These are phyloP conservation scores for Stevia rebaudiana DNA, from an alignment of 140 eudicot genomes.

Conservation along the genomic window DNA sequence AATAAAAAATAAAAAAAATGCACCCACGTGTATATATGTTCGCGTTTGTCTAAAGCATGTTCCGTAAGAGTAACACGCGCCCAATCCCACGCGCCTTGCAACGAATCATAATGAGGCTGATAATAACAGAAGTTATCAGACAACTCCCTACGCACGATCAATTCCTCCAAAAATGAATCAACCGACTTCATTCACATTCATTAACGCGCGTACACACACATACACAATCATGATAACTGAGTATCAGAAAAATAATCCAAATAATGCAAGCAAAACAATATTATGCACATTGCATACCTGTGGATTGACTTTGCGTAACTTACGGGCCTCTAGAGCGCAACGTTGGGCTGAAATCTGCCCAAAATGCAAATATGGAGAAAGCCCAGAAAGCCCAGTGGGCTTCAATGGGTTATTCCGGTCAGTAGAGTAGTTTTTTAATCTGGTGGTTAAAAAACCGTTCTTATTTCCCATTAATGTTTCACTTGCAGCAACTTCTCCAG, in stretches of 20 bases:
- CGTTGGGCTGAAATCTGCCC: slow-evolving; percentile 95
- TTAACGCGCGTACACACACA: background rate
- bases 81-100: slow-evolving; percentile 99
- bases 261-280: background rate
- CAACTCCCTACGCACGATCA: slow-evolving; percentile 82
- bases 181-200: slow-evolving; percentile 58
- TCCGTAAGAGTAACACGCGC: slow-evolving; percentile 79
- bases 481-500: slow-evolving; percentile 81
- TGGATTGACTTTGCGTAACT: slow-evolving; percentile 49
- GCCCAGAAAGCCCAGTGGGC: slow-evolving; percentile 76
- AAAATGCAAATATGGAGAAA: slow-evolving; percentile 93
- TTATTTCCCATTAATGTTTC: slow-evolving; percentile 65
- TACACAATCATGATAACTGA: background rate
- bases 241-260: background rate
- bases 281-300: slow-evolving; percentile 38
- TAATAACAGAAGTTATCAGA: slow-evolving; percentile 92
- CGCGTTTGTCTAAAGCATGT: slow-evolving; percentile 78
- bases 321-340: slow-evolving; percentile 88
- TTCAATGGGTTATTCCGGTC: slow-evolving; percentile 81
- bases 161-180: slow-evolving; percentile 84
- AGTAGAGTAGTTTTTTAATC: slow-evolving; percentile 62
- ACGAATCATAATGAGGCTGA: slow-evolving; percentile 83
- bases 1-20: background rate
- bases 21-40: slow-evolving; percentile 76
- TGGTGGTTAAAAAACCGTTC: slow-evolving; percentile 65